Percentiles rank a stretch among this genome's conserved stretches.
Evolutionary conservation across 202 grass and related monocot genomes (phyloP).

Genomic region (Panicum virgatum): DNA sequence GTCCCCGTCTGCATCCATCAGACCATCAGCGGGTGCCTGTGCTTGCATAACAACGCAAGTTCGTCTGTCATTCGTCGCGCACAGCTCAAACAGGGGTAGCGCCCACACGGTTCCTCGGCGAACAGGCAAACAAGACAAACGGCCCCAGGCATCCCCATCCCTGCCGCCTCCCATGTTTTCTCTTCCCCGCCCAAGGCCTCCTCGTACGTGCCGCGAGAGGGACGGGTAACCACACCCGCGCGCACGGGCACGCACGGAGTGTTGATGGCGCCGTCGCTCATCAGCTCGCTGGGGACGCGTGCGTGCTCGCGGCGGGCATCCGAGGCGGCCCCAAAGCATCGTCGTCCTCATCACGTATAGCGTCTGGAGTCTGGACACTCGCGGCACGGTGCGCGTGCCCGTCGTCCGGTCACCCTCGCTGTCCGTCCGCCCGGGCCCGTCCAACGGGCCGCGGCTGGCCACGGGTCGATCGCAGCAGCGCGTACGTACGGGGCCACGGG

Average conservation of each 20-base stretch:
- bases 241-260: neutral
- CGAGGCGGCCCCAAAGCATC: neutral
- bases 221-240: neutral
- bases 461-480: slow-evolving; percentile 7
- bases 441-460: slow-evolving; percentile 13
- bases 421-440: neutral
- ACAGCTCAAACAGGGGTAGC: neutral
- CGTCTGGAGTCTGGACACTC: too few species aligned
- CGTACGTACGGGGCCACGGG: neutral
- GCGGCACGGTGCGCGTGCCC: neutral
- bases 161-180: neutral
- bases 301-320: neutral
- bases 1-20: too few species aligned
- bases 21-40: too few species aligned
- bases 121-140: slow-evolving; percentile 21
- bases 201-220: slow-evolving; percentile 25
- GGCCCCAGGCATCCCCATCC: neutral
- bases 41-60: too few species aligned
- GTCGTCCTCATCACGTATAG: too few species aligned
- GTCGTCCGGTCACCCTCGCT: slow-evolving; percentile 14
- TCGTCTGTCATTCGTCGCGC: neutral
- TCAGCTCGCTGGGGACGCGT: neutral
- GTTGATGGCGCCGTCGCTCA: neutral
- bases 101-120: neutral
- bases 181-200: neutral